Conservation (phyloP, 2,329 filamentous ascomycete genomes). For the Pyricularia sp. region DNA sequence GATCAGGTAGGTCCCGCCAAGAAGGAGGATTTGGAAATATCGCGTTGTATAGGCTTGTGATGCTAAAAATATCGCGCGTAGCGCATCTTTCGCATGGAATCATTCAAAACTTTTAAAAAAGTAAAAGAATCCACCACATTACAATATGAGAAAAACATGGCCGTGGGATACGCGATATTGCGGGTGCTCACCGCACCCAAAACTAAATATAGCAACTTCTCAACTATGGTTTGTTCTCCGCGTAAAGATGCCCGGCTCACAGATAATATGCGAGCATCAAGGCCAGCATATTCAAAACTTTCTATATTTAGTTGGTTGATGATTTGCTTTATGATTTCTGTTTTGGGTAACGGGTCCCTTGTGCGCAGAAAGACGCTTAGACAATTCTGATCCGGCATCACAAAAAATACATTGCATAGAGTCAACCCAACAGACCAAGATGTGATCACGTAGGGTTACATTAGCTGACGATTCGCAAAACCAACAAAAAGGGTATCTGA, state of each 20-base stretch:
- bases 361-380: not conserved
- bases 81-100: not conserved
- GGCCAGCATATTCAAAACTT: not conserved
- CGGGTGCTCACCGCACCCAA: not conserved
- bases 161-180: not conserved
- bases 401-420: not conserved
- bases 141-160: not conserved
- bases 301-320: not conserved
- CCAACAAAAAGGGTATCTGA: not conserved
- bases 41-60: not conserved
- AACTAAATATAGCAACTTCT: not conserved
- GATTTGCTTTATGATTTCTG: not conserved
- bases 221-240: not conserved
- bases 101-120: not conserved
- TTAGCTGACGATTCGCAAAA: not conserved
- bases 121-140: not conserved
- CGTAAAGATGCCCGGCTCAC: not conserved
- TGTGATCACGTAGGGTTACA: not conserved
- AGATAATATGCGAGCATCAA: not conserved
- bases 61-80: not conserved
- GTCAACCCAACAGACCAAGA: not conserved
- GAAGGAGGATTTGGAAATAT: not conserved
- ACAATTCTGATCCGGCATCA: not conserved
- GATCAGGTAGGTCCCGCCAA: not conserved
- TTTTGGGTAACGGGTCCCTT: not conserved